Percentiles rank a stretch among this genome's conserved stretches.
phyloP scores from a whole-genome alignment of 192 early-diverging fungal species.

The Entophlyctis helioformis region DNA sequence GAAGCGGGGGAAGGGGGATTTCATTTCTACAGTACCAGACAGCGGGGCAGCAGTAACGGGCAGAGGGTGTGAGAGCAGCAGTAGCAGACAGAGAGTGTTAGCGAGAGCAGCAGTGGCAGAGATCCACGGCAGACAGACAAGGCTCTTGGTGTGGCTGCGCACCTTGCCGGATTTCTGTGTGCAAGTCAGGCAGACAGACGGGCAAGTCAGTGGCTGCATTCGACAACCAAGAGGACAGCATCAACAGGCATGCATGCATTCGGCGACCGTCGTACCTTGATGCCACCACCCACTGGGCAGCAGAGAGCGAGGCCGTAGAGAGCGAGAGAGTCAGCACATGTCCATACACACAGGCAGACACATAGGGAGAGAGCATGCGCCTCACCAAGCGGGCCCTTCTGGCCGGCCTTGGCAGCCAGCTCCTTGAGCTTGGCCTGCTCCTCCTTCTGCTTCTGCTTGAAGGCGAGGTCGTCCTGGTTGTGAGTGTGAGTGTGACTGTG shows the following conservation, averaged over 20 bases:
- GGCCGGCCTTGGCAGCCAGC: conserved; percentile 43
- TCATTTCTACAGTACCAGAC: no score
- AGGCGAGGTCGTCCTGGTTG: conserved; percentile 49
- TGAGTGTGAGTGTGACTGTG: no score
- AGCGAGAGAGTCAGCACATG: background rate
- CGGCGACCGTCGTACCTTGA: no score
- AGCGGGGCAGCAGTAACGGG: no score
- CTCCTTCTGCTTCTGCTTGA: conserved; percentile 71
- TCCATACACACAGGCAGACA: background rate
- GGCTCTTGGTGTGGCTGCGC: no score
- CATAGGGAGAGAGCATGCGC: background rate
- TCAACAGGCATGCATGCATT: no score
- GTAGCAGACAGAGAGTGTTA: no score
- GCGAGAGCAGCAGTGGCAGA: no score
- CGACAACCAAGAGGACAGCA: background rate
- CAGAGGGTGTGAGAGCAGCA: no score
- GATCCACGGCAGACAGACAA: no score
- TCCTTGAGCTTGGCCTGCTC: conserved; percentile 67
- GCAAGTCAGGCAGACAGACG: no score
- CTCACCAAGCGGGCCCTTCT: conserved; percentile 10
- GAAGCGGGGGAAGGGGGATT: no score
- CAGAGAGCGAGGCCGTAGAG: background rate
- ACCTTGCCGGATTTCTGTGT: conserved; percentile 11
- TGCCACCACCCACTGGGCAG: conserved; percentile 7
- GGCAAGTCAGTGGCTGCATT: background rate